Conservation (phyloP, 441 rosid genomes). For the Rhodomyrtus psidioides region DNA sequence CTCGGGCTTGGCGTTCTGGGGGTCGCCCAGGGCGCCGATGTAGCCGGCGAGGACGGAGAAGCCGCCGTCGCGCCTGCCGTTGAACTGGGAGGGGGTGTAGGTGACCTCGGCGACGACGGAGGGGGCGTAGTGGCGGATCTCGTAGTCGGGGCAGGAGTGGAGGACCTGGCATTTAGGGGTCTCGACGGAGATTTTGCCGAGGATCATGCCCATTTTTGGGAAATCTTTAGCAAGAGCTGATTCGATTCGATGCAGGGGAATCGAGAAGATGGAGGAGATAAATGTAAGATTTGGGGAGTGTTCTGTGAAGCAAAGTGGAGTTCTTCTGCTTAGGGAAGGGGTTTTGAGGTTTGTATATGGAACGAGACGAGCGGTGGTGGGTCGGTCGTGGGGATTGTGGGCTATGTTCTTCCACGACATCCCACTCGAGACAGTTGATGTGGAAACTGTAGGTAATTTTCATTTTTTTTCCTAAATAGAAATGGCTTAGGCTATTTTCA, state of each 20-base stretch:
- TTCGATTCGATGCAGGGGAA: not conserved
- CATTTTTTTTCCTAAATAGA: not conserved
- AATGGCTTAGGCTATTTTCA: not conserved
- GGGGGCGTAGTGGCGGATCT: conserved; percentile 68
- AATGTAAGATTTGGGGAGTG: not conserved
- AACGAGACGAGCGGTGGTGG: conserved; percentile 11
- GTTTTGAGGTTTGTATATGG: not conserved
- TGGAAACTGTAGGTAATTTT: not conserved
- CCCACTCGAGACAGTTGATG: not conserved
- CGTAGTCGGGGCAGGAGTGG: conserved; percentile 43
- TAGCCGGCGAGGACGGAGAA: conserved; percentile 67
- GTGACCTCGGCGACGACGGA: conserved; percentile 67
- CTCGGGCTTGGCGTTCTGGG: conserved; percentile 71
- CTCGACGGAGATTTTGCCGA: conserved; percentile 72
- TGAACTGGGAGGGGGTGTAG: conserved; percentile 55
- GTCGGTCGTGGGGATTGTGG: conserved; percentile 7
- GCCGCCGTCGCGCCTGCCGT: conserved; percentile 72
- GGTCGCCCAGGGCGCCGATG: conserved; percentile 79
- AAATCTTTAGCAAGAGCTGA: conserved; percentile 1
- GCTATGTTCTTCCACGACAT: conserved; percentile 24
- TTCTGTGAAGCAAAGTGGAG: not conserved
- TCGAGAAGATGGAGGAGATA: not conserved
- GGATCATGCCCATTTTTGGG: conserved; percentile 55
- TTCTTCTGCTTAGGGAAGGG: not conserved
- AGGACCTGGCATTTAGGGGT: conserved; percentile 58